These are phyloP conservation scores for Symbiodinium natans DNA, from an alignment of 73 alveolate species.

Conservation along the genomic window DNA sequence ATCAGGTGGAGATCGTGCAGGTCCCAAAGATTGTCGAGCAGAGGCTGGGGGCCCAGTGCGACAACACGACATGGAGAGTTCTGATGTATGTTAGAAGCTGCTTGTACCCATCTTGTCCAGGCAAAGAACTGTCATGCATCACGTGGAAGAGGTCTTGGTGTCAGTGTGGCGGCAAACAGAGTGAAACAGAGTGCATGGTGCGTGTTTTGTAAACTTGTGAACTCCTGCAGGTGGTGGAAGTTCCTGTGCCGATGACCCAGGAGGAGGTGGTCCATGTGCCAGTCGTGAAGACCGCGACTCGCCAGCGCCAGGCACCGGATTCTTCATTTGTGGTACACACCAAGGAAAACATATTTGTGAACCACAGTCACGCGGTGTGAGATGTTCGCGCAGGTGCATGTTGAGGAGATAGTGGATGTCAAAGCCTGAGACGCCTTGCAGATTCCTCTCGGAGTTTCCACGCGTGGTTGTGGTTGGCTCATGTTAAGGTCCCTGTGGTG, in stretches of 20 bases:
- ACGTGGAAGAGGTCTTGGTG: neutral
- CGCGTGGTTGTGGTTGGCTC: too few relatives aligned
- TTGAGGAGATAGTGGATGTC: neutral
- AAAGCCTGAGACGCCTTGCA: neutral
- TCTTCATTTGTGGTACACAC: too few relatives aligned
- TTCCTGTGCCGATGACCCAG: neutral
- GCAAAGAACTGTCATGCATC: neutral
- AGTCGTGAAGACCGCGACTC: neutral
- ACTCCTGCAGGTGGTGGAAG: neutral
- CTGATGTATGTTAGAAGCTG: too few relatives aligned
- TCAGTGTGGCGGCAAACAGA: too few relatives aligned
- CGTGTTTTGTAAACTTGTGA: too few relatives aligned
- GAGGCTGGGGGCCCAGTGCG: neutral
- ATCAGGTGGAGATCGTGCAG: constrained; percentile 1
- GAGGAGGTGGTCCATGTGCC: constrained; percentile 7
- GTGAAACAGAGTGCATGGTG: too few relatives aligned
- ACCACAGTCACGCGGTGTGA: too few relatives aligned
- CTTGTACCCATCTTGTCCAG: neutral
- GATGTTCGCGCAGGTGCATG: neutral
- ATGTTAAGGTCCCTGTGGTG: neutral
- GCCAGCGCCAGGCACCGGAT: constrained; percentile 10
- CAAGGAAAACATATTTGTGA: too few relatives aligned
- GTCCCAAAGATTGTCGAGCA: neutral
- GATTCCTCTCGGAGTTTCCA: too few relatives aligned
- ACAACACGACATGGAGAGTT: too few relatives aligned